phyloP scores from a whole-genome alignment of 2,329 filamentous ascomycete genomes.

The Penicillium thymicola region DNA sequence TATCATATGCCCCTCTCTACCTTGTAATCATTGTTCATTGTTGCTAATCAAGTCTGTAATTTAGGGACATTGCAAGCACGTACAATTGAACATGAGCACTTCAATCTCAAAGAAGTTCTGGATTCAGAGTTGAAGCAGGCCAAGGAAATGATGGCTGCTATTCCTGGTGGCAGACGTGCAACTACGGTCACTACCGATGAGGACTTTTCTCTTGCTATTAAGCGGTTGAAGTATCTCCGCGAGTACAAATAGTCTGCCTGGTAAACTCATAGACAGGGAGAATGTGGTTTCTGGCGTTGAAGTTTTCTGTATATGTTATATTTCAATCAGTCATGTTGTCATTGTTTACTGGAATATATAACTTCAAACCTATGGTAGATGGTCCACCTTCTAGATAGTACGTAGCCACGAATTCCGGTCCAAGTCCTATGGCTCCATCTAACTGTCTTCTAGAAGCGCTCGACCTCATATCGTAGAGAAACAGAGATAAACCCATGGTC shows the following conservation, averaged over 20 bases:
- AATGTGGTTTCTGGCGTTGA: not conserved
- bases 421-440: no score
- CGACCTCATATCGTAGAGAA: not conserved
- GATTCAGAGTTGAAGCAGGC: slow-evolving; percentile 1
- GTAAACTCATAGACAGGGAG: not conserved
- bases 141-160: not conserved
- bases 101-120: not conserved
- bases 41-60: not conserved
- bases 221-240: slow-evolving; percentile 5
- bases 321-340: not conserved
- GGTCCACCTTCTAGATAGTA: not conserved
- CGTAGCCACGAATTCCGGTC: no score
- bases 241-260: not conserved
- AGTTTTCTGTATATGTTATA: not conserved
- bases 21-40: not conserved
- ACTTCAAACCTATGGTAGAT: not conserved
- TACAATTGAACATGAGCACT: not conserved
- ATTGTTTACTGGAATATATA: not conserved
- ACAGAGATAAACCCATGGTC: not conserved
- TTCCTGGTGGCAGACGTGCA: slow-evolving; percentile 2
- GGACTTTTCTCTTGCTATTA: slow-evolving; percentile 3
- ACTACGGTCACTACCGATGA: not conserved
- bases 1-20: not conserved
- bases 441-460: no score
- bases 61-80: not conserved